phyloP scores from a whole-genome alignment of 352 stramenopile genomes.

The Aphanomyces invadans region DNA sequence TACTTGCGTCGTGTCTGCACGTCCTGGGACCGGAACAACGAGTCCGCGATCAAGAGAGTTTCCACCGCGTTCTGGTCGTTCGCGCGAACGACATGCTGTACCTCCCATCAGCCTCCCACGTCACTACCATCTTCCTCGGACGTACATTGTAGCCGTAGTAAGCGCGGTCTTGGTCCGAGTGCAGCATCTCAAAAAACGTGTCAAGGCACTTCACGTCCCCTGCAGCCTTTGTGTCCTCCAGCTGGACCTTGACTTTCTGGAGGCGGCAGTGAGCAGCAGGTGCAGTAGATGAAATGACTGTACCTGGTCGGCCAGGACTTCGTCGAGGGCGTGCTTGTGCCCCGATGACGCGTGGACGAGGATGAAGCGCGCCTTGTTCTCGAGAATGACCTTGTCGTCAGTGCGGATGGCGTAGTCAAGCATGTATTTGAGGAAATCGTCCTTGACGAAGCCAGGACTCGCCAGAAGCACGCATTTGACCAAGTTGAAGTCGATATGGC shows the following conservation, averaged over 20 bases:
- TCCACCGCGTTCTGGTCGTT: slow-evolving; percentile 92
- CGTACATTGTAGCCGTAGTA: slow-evolving; percentile 92
- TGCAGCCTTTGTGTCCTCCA: slow-evolving; percentile 93
- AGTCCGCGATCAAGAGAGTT: slow-evolving; percentile 92
- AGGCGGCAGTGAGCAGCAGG: not conserved
- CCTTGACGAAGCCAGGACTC: slow-evolving; percentile 95
- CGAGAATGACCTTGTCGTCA: slow-evolving; percentile 91
- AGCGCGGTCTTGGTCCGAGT: slow-evolving; percentile 91
- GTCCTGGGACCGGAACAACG: slow-evolving; percentile 90
- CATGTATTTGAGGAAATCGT: slow-evolving; percentile 97
- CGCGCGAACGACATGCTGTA: slow-evolving; percentile 77
- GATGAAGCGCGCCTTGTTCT: slow-evolving; percentile 97
- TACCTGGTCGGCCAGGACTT: slow-evolving; percentile 91
- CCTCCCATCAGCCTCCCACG: not conserved
- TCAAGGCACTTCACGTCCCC: slow-evolving; percentile 88
- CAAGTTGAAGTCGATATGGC: slow-evolving; percentile 95
- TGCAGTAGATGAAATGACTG: not conserved
- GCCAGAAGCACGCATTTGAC: slow-evolving; percentile 95
- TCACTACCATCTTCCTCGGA: not conserved
- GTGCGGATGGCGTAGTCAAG: slow-evolving; percentile 84
- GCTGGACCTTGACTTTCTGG: slow-evolving; percentile 76
- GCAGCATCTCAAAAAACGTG: slow-evolving; percentile 95
- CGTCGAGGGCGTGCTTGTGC: slow-evolving; percentile 96
- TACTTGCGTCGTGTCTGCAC: slow-evolving; percentile 87
- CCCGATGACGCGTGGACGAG: slow-evolving; percentile 92